Evolutionary conservation across 2,329 filamentous ascomycete species (phyloP).

Genomic region (Talaromyces piceae): DNA sequence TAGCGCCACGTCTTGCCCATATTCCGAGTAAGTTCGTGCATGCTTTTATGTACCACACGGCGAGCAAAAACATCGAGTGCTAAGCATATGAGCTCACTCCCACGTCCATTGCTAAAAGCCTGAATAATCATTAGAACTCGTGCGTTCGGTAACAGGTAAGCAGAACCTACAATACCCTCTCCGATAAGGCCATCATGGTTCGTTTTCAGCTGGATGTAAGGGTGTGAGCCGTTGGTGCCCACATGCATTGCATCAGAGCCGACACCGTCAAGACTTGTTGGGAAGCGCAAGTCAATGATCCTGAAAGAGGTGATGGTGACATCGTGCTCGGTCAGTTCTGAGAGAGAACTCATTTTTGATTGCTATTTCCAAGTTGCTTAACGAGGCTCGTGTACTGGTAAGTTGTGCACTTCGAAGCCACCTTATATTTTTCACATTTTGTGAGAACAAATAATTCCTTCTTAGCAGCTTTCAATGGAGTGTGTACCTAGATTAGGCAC

Average conservation of each 20-base stretch:
- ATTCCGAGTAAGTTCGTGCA: constrained; percentile 67
- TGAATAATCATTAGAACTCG: constrained; percentile 11
- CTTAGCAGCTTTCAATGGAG: not conserved
- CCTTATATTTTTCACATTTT: not conserved
- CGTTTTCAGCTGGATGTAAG: constrained; percentile 12
- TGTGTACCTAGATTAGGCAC: not conserved
- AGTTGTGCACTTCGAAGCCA: not conserved
- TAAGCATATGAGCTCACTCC: constrained; percentile 84
- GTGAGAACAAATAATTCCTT: not conserved
- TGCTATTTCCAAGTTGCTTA: not conserved
- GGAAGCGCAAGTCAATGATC: constrained; percentile 60
- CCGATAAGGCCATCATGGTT: constrained; percentile 3
- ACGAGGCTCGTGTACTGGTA: not conserved
- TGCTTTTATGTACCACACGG: constrained; percentile 65
- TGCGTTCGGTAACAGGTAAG: not conserved
- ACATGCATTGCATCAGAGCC: constrained; percentile 47
- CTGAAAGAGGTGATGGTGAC: constrained; percentile 91
- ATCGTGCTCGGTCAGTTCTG: constrained; percentile 34
- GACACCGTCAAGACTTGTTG: constrained; percentile 9
- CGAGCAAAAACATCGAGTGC: constrained; percentile 73
- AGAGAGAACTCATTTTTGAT: not conserved
- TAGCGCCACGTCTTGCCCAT: constrained; percentile 91
- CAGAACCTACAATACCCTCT: not conserved
- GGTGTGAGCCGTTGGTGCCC: constrained; percentile 7
- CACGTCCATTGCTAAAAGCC: constrained; percentile 51